Evolutionary conservation across 2,329 filamentous ascomycete genomes (phyloP).

Genomic region (Septoria petroselini): DNA sequence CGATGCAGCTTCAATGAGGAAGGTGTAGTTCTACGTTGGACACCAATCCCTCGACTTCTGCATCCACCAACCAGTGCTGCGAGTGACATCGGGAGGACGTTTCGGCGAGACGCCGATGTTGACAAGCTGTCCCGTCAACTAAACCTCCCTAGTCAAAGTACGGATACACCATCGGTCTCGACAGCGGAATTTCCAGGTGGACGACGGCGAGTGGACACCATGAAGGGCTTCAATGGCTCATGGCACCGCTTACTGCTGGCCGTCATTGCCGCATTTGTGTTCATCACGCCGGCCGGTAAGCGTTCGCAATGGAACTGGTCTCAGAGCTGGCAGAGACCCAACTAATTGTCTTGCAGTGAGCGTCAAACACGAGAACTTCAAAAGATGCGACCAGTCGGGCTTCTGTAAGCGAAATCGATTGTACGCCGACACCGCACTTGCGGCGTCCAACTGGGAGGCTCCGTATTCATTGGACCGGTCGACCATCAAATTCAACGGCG

Average conservation of each 20-base stretch:
- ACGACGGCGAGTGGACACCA: constrained; percentile 18
- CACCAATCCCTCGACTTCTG: constrained; percentile 2
- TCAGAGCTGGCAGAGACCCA: background rate
- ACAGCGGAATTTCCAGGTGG: constrained; percentile 8
- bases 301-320: background rate
- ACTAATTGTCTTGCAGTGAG: constrained; percentile 52
- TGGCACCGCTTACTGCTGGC: constrained; percentile 66
- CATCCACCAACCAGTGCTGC: background rate
- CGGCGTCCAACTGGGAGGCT: constrained; percentile 67
- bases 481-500: constrained; percentile 72
- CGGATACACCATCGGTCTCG: background rate
- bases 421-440: constrained; percentile 73
- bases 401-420: constrained; percentile 95
- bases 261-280: constrained; percentile 56
- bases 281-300: constrained; percentile 65
- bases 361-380: constrained; percentile 97
- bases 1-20: too few species aligned
- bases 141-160: too few species aligned
- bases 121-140: background rate
- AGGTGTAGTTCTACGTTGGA: too few species aligned
- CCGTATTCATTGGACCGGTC: constrained; percentile 75
- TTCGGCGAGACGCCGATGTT: background rate
- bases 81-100: background rate
- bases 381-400: constrained; percentile 90
- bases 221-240: constrained; percentile 32